Evolutionary conservation across 2,329 filamentous ascomycete genomes (phyloP).

Genomic region (Geosmithia morbida): DNA sequence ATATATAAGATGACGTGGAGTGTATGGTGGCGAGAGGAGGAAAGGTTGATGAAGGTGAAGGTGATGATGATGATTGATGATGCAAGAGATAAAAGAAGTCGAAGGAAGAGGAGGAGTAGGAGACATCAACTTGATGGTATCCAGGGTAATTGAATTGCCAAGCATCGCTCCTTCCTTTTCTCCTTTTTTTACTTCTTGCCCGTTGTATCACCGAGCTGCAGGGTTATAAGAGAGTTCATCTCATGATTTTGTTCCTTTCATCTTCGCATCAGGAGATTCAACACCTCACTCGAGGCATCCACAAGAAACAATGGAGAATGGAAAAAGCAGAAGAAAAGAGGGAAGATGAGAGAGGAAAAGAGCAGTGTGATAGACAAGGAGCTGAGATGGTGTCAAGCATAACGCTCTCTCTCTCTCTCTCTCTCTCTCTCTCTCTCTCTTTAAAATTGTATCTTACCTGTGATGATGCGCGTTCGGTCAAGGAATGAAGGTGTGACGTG

Average conservation of each 20-base stretch:
- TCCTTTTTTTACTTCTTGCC: neutral
- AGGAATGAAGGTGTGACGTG: too few species aligned
- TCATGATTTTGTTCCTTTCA: too few species aligned
- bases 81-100: neutral
- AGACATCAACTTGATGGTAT: neutral
- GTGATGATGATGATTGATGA: neutral
- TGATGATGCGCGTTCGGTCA: too few species aligned
- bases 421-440: too few species aligned
- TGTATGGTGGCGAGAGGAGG: neutral
- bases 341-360: too few species aligned
- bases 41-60: neutral
- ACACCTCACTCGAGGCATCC: neutral
- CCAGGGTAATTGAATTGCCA: neutral
- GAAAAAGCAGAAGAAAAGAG: neutral
- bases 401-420: too few species aligned
- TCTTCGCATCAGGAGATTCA: neutral
- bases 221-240: too few species aligned
- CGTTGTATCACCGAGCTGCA: too few species aligned
- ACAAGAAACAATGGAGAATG: neutral
- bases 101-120: neutral
- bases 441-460: too few species aligned
- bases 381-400: too few species aligned
- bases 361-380: too few species aligned
- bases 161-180: neutral
- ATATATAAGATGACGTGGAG: too few species aligned